Evolutionary conservation across 331 rosid species (phyloP), one percentile per base, ranked within the genome.

Genomic region (Quercus tomentella): DNA sequence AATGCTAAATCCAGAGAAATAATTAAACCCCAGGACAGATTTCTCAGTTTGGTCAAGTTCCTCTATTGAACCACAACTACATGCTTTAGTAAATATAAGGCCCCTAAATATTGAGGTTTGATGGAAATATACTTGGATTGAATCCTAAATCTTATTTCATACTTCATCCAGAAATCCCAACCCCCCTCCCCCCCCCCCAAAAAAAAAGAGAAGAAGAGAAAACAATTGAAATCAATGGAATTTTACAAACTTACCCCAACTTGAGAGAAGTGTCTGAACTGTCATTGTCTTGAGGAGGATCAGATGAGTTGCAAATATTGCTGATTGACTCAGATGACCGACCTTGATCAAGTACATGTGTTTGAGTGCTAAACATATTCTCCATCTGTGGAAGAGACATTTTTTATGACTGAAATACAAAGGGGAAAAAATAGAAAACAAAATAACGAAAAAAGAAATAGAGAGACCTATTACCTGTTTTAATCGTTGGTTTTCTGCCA

Each of bases 261-360:
- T 82, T 85, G 75, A 89, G 97, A 87, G 85, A 85, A 66, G 87
- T 85, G 62, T 87, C 89, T 41, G 81, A 78, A 63, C 78, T 65
- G 70, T 69, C 82, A 62, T 54, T 37, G 45, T 37, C 45, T 37
- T 37, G 45, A 37, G 45, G 45, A 37, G 45, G 45, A 37, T 37
- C 45, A 8, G 45, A 37, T 37, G 45, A 37, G 45, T 8, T 41
- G 12, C 12, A 41, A 8, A 41, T 41, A 41, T 41, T 41, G 45
- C 11, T 41, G 3, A 41, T 41, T 8, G 45, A 41, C 45, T 41
- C 45, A 8, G 45, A 41, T 41, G 45, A 41, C 3, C 0, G 45
- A 41, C 45, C 45, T 41, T 41, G 45, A 8, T 41, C 45, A 41
- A 41, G 45, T 8, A 41, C 12, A 41, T 2, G 45, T 41, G 45